Evolutionary conservation across 805 yeast genomes (phyloP).

Genomic region (Kuraishia cidri): DNA sequence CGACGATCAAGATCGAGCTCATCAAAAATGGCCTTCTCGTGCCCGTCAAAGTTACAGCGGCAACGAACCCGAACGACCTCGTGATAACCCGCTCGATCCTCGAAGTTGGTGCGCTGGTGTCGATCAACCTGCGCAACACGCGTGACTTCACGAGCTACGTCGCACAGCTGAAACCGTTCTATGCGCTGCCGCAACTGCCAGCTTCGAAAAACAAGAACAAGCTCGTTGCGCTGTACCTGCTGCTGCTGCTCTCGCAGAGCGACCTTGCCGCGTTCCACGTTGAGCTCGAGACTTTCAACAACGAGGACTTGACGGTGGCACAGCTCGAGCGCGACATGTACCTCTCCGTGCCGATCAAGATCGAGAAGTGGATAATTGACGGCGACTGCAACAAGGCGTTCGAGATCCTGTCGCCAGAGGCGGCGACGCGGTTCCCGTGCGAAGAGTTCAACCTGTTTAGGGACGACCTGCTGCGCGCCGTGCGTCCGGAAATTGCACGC

Average conservation of each 20-base stretch:
- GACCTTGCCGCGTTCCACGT: slow-evolving; percentile 85
- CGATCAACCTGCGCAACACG: slow-evolving; percentile 57
- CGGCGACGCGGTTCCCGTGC: slow-evolving; percentile 53
- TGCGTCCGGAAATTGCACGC: slow-evolving; percentile 78
- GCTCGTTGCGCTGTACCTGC: slow-evolving; percentile 65
- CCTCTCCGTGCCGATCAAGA: slow-evolving; percentile 75
- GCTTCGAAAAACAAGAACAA: slow-evolving; percentile 57
- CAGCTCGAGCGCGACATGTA: slow-evolving; percentile 60
- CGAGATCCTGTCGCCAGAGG: slow-evolving; percentile 44
- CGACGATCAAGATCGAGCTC: slow-evolving; percentile 69
- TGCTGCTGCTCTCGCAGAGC: slow-evolving; percentile 73
- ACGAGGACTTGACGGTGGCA: slow-evolving; percentile 27
- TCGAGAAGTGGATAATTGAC: slow-evolving; percentile 93
- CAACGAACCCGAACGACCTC: slow-evolving; percentile 49
- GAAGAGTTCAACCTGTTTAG: slow-evolving; percentile 77
- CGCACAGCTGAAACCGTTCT: slow-evolving; percentile 72
- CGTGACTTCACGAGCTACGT: slow-evolving; percentile 63
- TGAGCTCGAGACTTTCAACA: slow-evolving; percentile 68
- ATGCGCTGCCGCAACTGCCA: slow-evolving; percentile 35
- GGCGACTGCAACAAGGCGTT: slow-evolving; percentile 93
- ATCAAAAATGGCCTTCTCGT: slow-evolving; percentile 71
- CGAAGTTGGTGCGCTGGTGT: slow-evolving; percentile 81
- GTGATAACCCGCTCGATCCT: slow-evolving; percentile 72
- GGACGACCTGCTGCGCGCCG: slow-evolving; percentile 64
- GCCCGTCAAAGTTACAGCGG: slow-evolving; percentile 38